These are phyloP conservation scores for Globisporangium canariense DNA, from an alignment of 352 stramenopile genomes.

Conservation along the genomic window DNA sequence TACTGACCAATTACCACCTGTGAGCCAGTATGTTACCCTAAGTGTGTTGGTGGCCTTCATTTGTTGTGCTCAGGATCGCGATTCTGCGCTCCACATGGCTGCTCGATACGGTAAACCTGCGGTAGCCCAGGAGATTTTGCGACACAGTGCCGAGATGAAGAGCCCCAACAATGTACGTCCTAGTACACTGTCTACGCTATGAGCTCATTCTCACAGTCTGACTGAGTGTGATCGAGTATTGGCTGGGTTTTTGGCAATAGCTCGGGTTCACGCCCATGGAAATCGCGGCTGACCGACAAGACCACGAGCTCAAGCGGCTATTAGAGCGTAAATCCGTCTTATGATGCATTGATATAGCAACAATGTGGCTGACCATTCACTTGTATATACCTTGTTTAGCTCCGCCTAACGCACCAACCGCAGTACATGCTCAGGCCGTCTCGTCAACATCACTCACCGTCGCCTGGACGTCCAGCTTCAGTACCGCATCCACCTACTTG, in stretches of 20 bases:
- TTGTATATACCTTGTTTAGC: conserved; percentile 14
- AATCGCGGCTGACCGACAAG: conserved; percentile 37
- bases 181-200: neutral
- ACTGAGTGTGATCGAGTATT: neutral
- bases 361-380: neutral
- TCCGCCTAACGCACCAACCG: conserved; percentile 26
- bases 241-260: conserved; percentile 17
- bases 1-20: neutral
- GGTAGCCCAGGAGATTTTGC: conserved; percentile 36
- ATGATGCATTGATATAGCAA: neutral
- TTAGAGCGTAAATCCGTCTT: conserved; percentile 33
- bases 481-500: conserved; percentile 21
- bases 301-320: conserved; percentile 31
- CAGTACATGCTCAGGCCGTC: conserved; percentile 16
- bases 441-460: conserved; percentile 30
- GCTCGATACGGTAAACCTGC: conserved; percentile 35
- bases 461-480: conserved; percentile 22
- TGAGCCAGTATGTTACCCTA: neutral
- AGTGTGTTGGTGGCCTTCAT: neutral
- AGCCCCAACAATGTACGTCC: conserved; percentile 26
- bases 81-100: conserved; percentile 43
- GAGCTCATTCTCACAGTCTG: neutral
- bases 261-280: conserved; percentile 36
- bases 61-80: conserved; percentile 19
- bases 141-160: conserved; percentile 31